Conservation (phyloP, 371 early-diverging fungal species). For the Apophysomyces ossiformis region DNA sequence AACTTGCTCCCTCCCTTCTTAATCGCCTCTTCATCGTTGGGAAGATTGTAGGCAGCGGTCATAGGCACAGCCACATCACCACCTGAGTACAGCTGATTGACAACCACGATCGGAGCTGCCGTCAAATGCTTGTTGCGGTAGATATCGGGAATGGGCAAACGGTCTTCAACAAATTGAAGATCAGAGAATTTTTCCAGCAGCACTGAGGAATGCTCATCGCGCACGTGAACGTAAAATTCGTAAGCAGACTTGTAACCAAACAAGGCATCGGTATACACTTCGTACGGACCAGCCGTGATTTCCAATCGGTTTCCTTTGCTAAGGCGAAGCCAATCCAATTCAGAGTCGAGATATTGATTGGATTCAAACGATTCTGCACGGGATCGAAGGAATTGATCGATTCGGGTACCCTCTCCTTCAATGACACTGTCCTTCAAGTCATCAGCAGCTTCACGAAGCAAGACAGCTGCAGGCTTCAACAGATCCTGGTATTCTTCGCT, state of each 20-base stretch:
- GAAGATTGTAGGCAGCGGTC: constrained; percentile 85
- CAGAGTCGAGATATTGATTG: constrained; percentile 74
- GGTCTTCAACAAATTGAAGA: constrained; percentile 72
- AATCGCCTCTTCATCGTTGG: constrained; percentile 83
- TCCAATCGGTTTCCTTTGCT: constrained; percentile 62
- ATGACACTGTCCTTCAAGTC: constrained; percentile 36
- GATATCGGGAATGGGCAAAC: constrained; percentile 74
- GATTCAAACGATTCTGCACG: constrained; percentile 67
- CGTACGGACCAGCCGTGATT: constrained; percentile 82
- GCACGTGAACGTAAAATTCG: constrained; percentile 75
- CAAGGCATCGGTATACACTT: constrained; percentile 79
- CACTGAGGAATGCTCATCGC: constrained; percentile 68
- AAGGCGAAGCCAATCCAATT: constrained; percentile 76
- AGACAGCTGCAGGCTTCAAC: constrained; percentile 61
- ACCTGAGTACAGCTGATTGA: constrained; percentile 76
- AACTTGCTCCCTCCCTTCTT: constrained; percentile 76
- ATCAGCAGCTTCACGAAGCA: constrained; percentile 64
- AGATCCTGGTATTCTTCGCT: constrained; percentile 67
- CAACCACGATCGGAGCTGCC: constrained; percentile 80
- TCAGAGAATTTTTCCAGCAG: constrained; percentile 73
- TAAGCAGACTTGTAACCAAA: constrained; percentile 73
- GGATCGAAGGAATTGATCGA: constrained; percentile 62
- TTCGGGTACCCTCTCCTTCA: constrained; percentile 47
- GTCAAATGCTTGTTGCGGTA: constrained; percentile 72
- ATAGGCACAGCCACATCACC: constrained; percentile 75